Percentiles rank a stretch among this genome's conserved stretches.
Evolutionary conservation across 495 filamentous ascomycete genomes (phyloP).

Genomic region (Bacidia gigantensis): DNA sequence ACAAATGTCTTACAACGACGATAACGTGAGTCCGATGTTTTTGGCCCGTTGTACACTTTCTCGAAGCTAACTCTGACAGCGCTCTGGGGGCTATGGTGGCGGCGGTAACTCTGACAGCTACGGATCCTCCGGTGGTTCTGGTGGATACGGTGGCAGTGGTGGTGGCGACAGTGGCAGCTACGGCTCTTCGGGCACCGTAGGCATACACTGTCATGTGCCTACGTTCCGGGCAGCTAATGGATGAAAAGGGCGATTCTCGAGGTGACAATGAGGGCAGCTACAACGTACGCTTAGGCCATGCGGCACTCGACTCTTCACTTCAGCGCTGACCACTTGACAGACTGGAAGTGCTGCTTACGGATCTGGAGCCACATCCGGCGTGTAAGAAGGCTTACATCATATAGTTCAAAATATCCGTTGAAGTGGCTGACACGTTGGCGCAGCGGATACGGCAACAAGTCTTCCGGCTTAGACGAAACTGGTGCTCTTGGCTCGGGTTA

Average conservation of each 20-base stretch:
- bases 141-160: conserved; percentile 11
- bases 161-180: conserved; percentile 13
- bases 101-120: conserved; percentile 4
- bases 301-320: background rate
- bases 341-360: conserved; percentile 16
- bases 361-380: conserved; percentile 16
- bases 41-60: background rate
- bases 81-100: conserved; percentile 11
- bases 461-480: conserved; percentile 13
- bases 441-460: conserved; percentile 25
- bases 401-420: background rate
- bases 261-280: background rate
- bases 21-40: background rate
- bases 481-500: conserved; percentile 9
- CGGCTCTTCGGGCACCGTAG: conserved; percentile 9
- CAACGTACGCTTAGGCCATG: background rate
- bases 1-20: background rate
- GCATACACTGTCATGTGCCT: background rate
- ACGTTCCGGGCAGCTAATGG: background rate
- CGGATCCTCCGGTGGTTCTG: conserved; percentile 2
- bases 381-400: background rate
- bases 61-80: background rate
- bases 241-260: background rate
- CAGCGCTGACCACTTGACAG: background rate
- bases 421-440: background rate